Evolutionary conservation across 1,284 basidiomycete genomes (phyloP).

Genomic region (Malassezia dermatis): DNA sequence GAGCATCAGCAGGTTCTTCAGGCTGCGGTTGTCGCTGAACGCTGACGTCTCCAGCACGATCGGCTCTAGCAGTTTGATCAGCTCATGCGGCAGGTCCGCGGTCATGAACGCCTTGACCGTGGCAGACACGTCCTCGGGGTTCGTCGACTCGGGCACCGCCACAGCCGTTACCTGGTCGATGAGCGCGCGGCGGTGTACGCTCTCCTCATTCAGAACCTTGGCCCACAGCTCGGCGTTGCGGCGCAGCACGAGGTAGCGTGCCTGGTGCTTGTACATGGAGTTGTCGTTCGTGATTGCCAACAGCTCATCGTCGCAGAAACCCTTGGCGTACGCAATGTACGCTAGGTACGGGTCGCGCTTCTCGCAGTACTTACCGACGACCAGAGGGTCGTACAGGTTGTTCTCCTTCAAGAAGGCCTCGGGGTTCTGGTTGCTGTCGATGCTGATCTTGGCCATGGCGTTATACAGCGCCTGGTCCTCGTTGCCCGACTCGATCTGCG

Average conservation of each 20-base stretch:
- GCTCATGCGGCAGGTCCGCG: conserved; percentile 89
- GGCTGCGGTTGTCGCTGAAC: conserved; percentile 75
- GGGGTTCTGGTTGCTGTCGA: conserved; percentile 97
- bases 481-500: conserved; percentile 78
- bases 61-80: conserved; percentile 96
- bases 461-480: conserved; percentile 91
- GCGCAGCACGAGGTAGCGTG: conserved; percentile 92
- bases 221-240: conserved; percentile 92
- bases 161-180: conserved; percentile 78
- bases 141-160: conserved; percentile 90
- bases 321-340: conserved; percentile 98
- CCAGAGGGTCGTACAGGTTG: conserved; percentile 88
- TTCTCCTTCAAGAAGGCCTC: conserved; percentile 97
- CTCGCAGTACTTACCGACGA: conserved; percentile 99
- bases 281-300: conserved; percentile 97
- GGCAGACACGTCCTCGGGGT: conserved; percentile 94
- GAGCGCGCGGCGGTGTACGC: conserved; percentile 81
- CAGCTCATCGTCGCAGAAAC: conserved; percentile 96
- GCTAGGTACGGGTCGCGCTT: conserved; percentile 96
- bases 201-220: conserved; percentile 80
- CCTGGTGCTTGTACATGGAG: conserved; percentile 99
- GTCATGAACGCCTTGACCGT: conserved; percentile 98
- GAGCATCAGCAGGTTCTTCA: conserved; percentile 72
- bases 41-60: conserved; percentile 94
- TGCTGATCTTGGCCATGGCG: conserved; percentile 94